Evolutionary conservation across 495 filamentous ascomycete genomes (phyloP).

Genomic region (Trichoderma asperelloides): DNA sequence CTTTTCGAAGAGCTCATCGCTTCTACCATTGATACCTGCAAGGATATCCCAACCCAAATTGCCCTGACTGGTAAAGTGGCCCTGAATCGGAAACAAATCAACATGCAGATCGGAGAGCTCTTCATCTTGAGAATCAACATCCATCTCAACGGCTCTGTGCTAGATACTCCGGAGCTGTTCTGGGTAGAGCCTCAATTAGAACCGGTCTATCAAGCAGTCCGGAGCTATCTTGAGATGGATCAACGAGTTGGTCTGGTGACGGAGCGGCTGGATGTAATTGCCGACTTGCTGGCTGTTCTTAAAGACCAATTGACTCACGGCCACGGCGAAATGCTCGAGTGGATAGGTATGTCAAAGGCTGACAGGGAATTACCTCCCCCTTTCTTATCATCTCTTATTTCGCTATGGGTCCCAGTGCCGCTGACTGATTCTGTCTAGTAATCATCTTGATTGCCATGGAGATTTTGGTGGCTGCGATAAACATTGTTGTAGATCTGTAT

Average conservation of each 20-base stretch:
- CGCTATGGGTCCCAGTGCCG: too few relatives aligned
- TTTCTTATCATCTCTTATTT: conserved; percentile 8
- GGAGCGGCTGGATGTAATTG: conserved; percentile 86
- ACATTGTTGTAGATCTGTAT: conserved; percentile 91
- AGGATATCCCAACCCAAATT: conserved; percentile 82
- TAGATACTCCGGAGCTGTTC: conserved; percentile 96
- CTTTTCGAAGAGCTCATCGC: conserved; percentile 95
- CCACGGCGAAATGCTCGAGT: conserved; percentile 92
- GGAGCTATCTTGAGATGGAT: conserved; percentile 96
- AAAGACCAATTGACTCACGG: conserved; percentile 94
- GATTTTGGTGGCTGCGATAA: conserved; percentile 88
- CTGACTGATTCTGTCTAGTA: conserved; percentile 41
- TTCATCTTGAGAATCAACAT: conserved; percentile 97
- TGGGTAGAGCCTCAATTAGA: conserved; percentile 97
- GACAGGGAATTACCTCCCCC: background rate
- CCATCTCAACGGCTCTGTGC: conserved; percentile 90
- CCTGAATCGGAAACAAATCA: conserved; percentile 76
- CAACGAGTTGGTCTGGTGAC: conserved; percentile 86
- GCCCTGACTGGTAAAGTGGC: conserved; percentile 84
- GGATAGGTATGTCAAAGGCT: conserved; percentile 62
- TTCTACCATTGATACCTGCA: conserved; percentile 80
- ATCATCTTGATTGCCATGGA: conserved; percentile 94
- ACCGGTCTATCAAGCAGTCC: conserved; percentile 87
- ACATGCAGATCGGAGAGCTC: conserved; percentile 96
- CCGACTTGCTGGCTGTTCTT: conserved; percentile 83